Conservation (phyloP, 2,329 filamentous ascomycete genomes). For the Graphiopsis chlorocephala region DNA sequence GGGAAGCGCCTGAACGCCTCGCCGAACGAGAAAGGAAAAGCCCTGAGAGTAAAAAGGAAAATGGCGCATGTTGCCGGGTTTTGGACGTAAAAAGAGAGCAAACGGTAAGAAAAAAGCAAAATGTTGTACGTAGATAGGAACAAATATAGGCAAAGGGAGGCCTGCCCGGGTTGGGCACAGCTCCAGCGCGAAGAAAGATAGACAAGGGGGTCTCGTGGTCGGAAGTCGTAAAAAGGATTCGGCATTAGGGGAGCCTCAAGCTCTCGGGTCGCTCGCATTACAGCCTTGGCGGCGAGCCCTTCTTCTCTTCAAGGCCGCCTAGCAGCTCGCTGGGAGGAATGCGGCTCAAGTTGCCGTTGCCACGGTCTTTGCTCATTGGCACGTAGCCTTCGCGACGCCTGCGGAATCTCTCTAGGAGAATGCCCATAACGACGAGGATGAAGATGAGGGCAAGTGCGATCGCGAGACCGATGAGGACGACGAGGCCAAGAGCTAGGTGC, state of each 20-base stretch:
- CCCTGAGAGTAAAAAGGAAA: not conserved
- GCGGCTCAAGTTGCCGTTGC: slow-evolving; percentile 46
- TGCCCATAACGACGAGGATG: slow-evolving; percentile 70
- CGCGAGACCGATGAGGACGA: slow-evolving; percentile 77
- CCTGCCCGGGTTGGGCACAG: not conserved
- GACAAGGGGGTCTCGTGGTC: not conserved
- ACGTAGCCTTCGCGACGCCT: slow-evolving; percentile 77
- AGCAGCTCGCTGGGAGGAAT: slow-evolving; percentile 46
- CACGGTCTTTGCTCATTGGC: slow-evolving; percentile 64
- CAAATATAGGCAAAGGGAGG: not conserved
- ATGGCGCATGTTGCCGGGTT: not conserved
- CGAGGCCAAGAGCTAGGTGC: slow-evolving; percentile 68
- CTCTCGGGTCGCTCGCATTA: not conserved
- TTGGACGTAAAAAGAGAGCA: not conserved
- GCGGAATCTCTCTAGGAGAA: slow-evolving; percentile 71
- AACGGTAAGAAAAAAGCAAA: not conserved
- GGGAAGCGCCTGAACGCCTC: slow-evolving; percentile 9
- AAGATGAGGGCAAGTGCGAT: slow-evolving; percentile 76
- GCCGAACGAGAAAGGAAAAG: not conserved
- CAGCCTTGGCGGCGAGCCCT: slow-evolving; percentile 11
- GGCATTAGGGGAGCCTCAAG: slow-evolving; percentile 2
- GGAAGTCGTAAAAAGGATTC: slow-evolving; percentile 4
- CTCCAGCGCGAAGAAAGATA: not conserved
- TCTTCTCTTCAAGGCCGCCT: slow-evolving; percentile 29
- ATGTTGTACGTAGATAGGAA: slow-evolving; percentile 1